A percentile compares a stretch with the other conserved stretches of the same genome.
phyloP scores from a whole-genome alignment of 495 filamentous ascomycete species.

The Penicillium cinerascens region DNA sequence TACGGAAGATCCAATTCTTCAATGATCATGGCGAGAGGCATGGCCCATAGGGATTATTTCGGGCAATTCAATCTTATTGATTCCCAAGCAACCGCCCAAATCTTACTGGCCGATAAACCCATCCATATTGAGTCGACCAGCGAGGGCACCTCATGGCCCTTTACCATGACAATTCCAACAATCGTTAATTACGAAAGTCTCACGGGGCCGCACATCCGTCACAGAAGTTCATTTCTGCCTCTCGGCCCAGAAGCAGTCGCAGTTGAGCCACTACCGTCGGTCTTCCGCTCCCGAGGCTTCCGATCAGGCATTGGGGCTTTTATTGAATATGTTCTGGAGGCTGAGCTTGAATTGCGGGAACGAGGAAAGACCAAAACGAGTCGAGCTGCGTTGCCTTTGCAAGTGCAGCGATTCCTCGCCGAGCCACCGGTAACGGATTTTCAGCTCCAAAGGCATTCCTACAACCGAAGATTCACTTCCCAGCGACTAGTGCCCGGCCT shows the following conservation, averaged over 20 bases:
- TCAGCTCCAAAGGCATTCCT: not conserved
- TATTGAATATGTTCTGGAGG: not conserved
- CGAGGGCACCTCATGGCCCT: not conserved
- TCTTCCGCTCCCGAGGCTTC: not conserved
- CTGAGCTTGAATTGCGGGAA: not conserved
- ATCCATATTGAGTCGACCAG: not conserved
- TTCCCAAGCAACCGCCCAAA: not conserved
- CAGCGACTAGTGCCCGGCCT: not conserved
- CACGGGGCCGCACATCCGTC: not conserved
- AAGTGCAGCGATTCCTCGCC: not conserved
- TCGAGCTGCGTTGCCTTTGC: not conserved
- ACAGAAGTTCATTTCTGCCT: not conserved
- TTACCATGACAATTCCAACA: not conserved
- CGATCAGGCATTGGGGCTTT: not conserved
- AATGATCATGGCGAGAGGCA: not conserved
- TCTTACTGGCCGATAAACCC: not conserved
- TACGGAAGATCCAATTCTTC: not conserved
- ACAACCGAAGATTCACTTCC: not conserved
- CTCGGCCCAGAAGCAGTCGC: not conserved
- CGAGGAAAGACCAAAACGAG: not conserved
- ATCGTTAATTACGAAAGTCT: not conserved
- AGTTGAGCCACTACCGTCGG: not conserved
- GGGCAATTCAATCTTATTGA: not conserved
- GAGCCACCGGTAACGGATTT: not conserved
- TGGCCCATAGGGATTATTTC: not conserved